Percentiles rank a stretch among this genome's conserved stretches.
These are phyloP conservation scores for Biscogniauxia mediterranea DNA, from an alignment of 2,329 filamentous ascomycete species.

Conservation along the genomic window DNA sequence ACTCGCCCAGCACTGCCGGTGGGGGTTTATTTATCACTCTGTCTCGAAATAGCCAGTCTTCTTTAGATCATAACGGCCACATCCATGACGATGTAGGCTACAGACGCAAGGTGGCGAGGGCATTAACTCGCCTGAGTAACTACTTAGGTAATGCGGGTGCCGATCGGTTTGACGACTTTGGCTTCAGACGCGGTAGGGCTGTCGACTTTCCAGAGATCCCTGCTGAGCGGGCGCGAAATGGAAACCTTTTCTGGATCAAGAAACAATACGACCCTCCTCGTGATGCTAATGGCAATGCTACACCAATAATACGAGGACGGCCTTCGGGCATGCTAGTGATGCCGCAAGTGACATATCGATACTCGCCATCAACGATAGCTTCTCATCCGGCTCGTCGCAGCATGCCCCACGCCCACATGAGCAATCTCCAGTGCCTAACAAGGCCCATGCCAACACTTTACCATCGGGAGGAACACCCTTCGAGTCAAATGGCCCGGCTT, in stretches of 20 bases:
- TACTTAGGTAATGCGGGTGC: slow-evolving; percentile 47
- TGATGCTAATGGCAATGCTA: slow-evolving; percentile 32
- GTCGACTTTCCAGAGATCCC: slow-evolving; percentile 56
- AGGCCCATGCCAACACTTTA: neutral
- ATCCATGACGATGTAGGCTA: slow-evolving; percentile 26
- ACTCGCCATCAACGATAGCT: neutral
- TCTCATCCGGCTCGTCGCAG: neutral
- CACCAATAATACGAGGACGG: slow-evolving; percentile 12
- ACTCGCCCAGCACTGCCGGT: slow-evolving; percentile 7
- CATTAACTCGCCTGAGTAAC: slow-evolving; percentile 42
- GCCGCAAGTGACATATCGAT: neutral
- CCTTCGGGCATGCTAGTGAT: neutral
- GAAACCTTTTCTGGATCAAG: slow-evolving; percentile 36
- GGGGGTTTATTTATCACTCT: slow-evolving; percentile 8
- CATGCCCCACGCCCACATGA: neutral
- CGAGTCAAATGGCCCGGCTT: neutral
- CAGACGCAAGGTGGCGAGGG: slow-evolving; percentile 42
- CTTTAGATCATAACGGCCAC: neutral
- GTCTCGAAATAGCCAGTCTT: slow-evolving; percentile 1
- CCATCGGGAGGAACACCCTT: neutral
- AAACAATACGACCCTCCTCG: slow-evolving; percentile 38
- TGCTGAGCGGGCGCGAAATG: slow-evolving; percentile 49
- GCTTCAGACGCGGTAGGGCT: slow-evolving; percentile 46
- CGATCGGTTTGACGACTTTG: slow-evolving; percentile 47
- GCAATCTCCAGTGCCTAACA: neutral